Evolutionary conservation across 2,329 filamentous ascomycete genomes (phyloP).

Genomic region (Aspergillus brasiliensis): DNA sequence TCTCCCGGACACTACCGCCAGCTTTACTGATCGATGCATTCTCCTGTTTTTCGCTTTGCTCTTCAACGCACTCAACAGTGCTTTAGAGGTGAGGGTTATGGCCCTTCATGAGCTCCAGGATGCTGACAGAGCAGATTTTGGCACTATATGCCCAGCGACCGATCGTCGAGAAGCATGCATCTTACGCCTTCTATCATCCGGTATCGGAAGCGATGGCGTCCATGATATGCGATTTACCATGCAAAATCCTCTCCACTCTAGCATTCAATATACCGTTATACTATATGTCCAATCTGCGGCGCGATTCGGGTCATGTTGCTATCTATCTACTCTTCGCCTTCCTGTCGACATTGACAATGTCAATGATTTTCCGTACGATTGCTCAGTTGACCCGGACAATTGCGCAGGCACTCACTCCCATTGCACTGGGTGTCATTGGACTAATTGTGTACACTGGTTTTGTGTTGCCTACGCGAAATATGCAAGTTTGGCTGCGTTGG

Average conservation of each 20-base stretch:
- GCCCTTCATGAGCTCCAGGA: not conserved
- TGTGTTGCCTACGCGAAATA: conserved; percentile 52
- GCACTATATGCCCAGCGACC: conserved; percentile 17
- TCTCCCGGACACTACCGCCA: conserved; percentile 61
- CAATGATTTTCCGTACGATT: conserved; percentile 78
- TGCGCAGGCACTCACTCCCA: conserved; percentile 55
- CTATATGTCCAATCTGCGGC: conserved; percentile 78
- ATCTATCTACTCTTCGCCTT: conserved; percentile 68
- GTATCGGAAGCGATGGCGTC: conserved; percentile 2
- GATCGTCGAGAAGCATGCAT: conserved; percentile 20
- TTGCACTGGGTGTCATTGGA: conserved; percentile 46
- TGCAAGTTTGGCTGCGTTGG: conserved; percentile 77
- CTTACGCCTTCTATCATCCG: conserved; percentile 21
- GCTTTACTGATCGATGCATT: conserved; percentile 67
- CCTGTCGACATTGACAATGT: conserved; percentile 66
- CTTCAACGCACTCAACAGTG: conserved; percentile 76
- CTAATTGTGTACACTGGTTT: conserved; percentile 51
- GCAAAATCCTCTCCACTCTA: conserved; percentile 71
- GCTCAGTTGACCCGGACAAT: conserved; percentile 69
- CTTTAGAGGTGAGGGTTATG: conserved; percentile 57
- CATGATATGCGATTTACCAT: conserved; percentile 56
- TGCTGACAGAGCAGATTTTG: conserved; percentile 8
- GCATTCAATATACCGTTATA: conserved; percentile 77
- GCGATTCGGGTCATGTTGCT: conserved; percentile 74
- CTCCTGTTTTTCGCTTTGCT: conserved; percentile 81